Base-by-base conservation (phyloP, 192 early-diverging fungal genomes). In the Backusella circina region DNA sequence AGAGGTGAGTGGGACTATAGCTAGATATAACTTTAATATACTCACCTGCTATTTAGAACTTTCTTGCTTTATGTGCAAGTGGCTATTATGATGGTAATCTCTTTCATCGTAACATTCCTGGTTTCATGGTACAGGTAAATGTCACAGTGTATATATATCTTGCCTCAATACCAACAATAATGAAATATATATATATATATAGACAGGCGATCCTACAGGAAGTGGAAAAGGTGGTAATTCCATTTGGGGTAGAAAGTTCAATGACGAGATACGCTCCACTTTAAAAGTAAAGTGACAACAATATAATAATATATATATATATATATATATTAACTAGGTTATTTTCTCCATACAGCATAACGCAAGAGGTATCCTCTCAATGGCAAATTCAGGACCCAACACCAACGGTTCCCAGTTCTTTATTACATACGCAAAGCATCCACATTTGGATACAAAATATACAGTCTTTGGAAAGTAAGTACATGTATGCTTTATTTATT, bases 341-440 rank as follows among this genome's bases (percentile, higher is more conserved):
- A 71, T 23, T 28, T 44, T 32, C 8, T 8, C 6, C 10, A 37
- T n/a, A 74, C 75, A 94, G 89, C 96, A 98, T 77, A 94, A 95
- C 78, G 87, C 90, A 5, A 88, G 95, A 9, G 95, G 95, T 16
- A 93, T 94, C 1, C 92, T 98, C 4, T 93, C 93, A 16, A 98
- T 98, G 96, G 96, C 96, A 30, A 97, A 95, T 76, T 91, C 91
- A 13, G 95, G 95, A 6, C 91, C 95, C 0, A 87, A 97, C 65
- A 95, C 95, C 30, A 97, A 97, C 70, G 91, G 89, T n/a, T 94
- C 92, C 18, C 93, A 93, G 75, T 94, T 93, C 84, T 98, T 98
- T 78, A 98, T 98, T 64, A 94, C 93, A 0, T 97, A 96, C 68
- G 90, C 81, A 32, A 93, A 94, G 64, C 94, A 95, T 73, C 88